Percentiles rank a stretch among this genome's conserved stretches.
Evolutionary conservation across 176 grass and related monocot species (phyloP).

Genomic region (Rhynchospora breviuscula): DNA sequence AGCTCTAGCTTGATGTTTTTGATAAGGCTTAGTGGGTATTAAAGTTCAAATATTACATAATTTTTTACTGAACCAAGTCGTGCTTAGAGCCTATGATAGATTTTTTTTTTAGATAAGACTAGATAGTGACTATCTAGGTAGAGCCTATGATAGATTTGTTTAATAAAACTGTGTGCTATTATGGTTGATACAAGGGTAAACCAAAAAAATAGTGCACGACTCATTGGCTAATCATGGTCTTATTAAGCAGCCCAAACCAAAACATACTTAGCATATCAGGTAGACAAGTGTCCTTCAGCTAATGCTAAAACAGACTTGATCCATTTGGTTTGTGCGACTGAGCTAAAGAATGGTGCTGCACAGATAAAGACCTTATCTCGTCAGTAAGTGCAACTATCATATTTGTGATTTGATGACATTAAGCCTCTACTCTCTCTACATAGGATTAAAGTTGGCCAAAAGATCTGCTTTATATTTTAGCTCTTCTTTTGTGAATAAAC

Average conservation of each 20-base stretch:
- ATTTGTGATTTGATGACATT: not conserved
- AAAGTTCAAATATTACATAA: not conserved
- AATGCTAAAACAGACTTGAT: not conserved
- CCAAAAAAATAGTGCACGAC: not conserved
- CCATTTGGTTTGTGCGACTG: not conserved
- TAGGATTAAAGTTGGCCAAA: not conserved
- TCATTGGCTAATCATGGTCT: too few relatives aligned
- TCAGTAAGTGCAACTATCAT: not conserved
- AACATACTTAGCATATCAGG: too few relatives aligned
- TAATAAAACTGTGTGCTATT: not conserved
- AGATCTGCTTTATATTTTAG: not conserved
- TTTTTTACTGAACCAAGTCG: not conserved
- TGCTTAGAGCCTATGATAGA: not conserved
- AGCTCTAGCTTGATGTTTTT: not conserved
- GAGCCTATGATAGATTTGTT: not conserved
- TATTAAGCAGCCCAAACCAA: too few relatives aligned
- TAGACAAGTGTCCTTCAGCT: too few relatives aligned
- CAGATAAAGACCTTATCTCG: not conserved
- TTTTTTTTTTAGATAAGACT: not conserved
- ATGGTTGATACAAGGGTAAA: not conserved
- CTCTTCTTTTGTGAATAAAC: not conserved
- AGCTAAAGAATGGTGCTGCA: not conserved
- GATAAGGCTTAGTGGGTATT: not conserved
- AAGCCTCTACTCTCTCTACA: not conserved
- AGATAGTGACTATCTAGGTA: not conserved